These are phyloP conservation scores for Rhynchospora tenuis DNA, from an alignment of 176 grass and related monocot species.

Conservation along the genomic window DNA sequence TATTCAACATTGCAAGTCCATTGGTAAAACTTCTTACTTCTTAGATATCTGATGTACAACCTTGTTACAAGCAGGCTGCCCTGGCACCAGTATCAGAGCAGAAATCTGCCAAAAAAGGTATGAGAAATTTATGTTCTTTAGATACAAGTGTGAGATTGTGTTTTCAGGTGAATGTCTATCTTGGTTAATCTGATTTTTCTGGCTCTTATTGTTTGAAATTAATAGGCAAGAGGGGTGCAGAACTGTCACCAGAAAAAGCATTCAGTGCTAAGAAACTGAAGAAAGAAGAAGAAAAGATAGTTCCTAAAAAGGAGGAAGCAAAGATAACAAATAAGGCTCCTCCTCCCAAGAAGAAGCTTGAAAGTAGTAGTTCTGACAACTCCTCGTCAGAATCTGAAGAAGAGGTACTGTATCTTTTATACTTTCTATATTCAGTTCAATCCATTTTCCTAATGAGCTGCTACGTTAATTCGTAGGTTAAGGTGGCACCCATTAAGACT, in stretches of 20 bases:
- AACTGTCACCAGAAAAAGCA: conserved; percentile 21
- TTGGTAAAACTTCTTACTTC: background rate
- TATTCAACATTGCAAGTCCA: background rate
- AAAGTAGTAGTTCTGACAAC: conserved; percentile 21
- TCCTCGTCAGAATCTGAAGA: conserved; percentile 31
- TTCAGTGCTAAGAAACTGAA: conserved; percentile 19
- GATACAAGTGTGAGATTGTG: background rate
- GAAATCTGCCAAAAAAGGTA: conserved; percentile 26
- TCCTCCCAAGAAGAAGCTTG: conserved; percentile 32
- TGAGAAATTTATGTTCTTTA: background rate
- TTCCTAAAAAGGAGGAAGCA: background rate
- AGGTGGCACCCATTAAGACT: conserved; percentile 44
- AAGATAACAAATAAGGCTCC: background rate
- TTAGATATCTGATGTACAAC: background rate
- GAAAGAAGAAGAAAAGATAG: conserved; percentile 15
- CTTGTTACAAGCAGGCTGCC: background rate
- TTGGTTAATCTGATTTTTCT: background rate
- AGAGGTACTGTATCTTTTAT: conserved; percentile 14
- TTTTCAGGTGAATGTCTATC: background rate
- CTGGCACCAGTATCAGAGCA: background rate
- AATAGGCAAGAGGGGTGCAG: conserved; percentile 23
- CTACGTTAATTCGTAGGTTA: conserved; percentile 28
- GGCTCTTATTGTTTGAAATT: background rate
- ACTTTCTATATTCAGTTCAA: background rate
- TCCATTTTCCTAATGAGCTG: background rate